A percentile compares a stretch with the other conserved stretches of the same genome.
Evolutionary conservation across 2,329 filamentous ascomycete genomes (phyloP).

Genomic region (Ciborinia camelliae): DNA sequence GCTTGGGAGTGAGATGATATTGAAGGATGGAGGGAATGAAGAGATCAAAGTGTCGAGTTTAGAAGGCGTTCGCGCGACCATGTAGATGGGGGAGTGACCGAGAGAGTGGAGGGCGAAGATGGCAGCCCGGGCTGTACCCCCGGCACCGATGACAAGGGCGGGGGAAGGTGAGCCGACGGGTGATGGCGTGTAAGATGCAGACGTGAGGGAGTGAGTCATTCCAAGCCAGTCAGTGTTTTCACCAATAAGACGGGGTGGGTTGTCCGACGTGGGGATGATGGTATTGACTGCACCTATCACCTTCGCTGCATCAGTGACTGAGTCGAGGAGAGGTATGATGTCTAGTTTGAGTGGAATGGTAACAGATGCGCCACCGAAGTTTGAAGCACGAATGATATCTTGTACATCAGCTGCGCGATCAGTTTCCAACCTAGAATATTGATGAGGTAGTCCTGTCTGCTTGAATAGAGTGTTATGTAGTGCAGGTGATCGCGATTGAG

Average conservation of each 20-base stretch:
- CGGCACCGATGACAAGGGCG: conserved; percentile 83
- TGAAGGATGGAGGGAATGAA: conserved; percentile 71
- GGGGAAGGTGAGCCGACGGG: conserved; percentile 42
- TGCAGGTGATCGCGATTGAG: conserved; percentile 77
- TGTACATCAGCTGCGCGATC: conserved; percentile 58
- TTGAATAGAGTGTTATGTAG: conserved; percentile 85
- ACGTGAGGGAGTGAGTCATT: conserved; percentile 71
- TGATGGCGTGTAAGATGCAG: conserved; percentile 30
- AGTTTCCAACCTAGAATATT: conserved; percentile 77
- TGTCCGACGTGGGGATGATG: conserved; percentile 59
- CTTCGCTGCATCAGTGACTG: conserved; percentile 72
- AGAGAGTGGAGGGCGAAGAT: conserved; percentile 84
- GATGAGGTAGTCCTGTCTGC: conserved; percentile 74
- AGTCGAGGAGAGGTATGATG: conserved; percentile 76
- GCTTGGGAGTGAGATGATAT: conserved; percentile 61
- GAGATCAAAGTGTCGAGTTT: conserved; percentile 66
- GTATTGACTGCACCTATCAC: conserved; percentile 94
- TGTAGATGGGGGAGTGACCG: conserved; percentile 80
- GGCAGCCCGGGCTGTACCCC: conserved; percentile 87
- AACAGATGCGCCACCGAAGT: conserved; percentile 91
- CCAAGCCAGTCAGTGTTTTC: conserved; percentile 97
- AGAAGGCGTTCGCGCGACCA: conserved; percentile 71
- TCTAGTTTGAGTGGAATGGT: conserved; percentile 94
- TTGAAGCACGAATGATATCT: conserved; percentile 61
- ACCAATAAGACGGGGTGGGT: conserved; percentile 58